Conservation (phyloP, 2,329 filamentous ascomycete species). For the Xylaria multiplex region DNA sequence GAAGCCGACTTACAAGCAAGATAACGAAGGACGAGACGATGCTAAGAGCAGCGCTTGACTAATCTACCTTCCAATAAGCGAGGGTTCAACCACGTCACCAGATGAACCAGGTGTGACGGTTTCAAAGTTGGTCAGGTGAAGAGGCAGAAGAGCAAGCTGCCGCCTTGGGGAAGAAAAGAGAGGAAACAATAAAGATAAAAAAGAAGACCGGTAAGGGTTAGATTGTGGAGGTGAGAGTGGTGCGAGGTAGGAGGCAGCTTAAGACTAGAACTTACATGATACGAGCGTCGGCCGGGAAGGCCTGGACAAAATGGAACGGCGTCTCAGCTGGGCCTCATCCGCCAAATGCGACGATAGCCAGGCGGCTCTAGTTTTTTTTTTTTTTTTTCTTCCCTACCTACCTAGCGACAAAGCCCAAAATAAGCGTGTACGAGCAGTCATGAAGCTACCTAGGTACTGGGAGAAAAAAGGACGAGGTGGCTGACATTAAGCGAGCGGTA, state of each 20-base stretch:
- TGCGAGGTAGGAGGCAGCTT: conserved; percentile 28
- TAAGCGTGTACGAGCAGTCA: conserved; percentile 16
- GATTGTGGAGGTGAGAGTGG: conserved; percentile 16
- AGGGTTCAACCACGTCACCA: conserved; percentile 20
- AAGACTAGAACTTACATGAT: conserved; percentile 28
- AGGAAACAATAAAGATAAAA: conserved; percentile 9
- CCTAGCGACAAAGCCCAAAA: conserved; percentile 19
- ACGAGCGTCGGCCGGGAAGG: conserved; percentile 25
- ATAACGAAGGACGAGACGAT: conserved; percentile 19
- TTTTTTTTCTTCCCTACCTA: too few relatives aligned
- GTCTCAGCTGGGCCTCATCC: conserved; percentile 36
- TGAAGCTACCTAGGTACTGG: background rate
- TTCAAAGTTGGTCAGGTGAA: conserved; percentile 9
- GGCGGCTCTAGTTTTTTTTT: conserved; percentile 22
- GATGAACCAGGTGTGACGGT: background rate
- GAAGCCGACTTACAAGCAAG: conserved; percentile 16
- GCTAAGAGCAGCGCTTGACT: conserved; percentile 9
- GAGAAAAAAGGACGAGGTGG: conserved; percentile 21
- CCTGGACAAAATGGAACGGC: conserved; percentile 27
- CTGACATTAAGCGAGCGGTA: conserved; percentile 35
- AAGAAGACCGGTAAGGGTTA: conserved; percentile 18
- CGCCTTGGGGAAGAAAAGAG: conserved; percentile 12
- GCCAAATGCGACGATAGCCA: conserved; percentile 23
- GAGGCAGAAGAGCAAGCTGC: conserved; percentile 12
- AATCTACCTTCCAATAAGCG: conserved; percentile 25